Evolutionary conservation across 257 asterid genomes (phyloP).

Genomic region (Solanum piurae): DNA sequence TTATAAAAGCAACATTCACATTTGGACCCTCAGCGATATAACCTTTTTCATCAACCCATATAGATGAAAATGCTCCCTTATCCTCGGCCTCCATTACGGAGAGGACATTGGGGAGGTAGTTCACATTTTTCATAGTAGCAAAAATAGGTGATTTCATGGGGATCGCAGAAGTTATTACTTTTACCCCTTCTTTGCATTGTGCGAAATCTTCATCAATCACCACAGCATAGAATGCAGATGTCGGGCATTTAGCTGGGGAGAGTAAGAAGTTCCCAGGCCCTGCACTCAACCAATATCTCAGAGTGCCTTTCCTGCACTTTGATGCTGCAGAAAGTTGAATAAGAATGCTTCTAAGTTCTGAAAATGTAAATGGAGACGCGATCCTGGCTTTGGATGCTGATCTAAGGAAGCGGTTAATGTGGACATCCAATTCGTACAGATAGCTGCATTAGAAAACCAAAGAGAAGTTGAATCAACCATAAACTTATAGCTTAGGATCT

Average conservation of each 20-base stretch:
- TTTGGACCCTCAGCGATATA: slow-evolving; percentile 85
- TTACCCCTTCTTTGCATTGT: slow-evolving; percentile 69
- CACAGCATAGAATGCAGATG: slow-evolving; percentile 76
- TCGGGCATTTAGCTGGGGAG: slow-evolving; percentile 54
- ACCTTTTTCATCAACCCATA: slow-evolving; percentile 80
- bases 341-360: slow-evolving; percentile 60
- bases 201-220: slow-evolving; percentile 52
- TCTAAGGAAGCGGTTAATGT: slow-evolving; percentile 61
- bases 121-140: slow-evolving; percentile 77
- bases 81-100: slow-evolving; percentile 89
- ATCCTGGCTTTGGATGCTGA: slow-evolving; percentile 73
- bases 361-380: slow-evolving; percentile 36
- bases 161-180: slow-evolving; percentile 52
- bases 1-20: slow-evolving; percentile 75
- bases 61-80: slow-evolving; percentile 47
- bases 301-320: slow-evolving; percentile 53
- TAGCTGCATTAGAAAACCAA: slow-evolving; percentile 17
- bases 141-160: slow-evolving; percentile 80
- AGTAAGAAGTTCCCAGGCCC: slow-evolving; percentile 88
- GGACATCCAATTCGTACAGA: slow-evolving; percentile 72
- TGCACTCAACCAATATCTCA: slow-evolving; percentile 74
- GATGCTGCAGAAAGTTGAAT: slow-evolving; percentile 70
- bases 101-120: slow-evolving; percentile 86
- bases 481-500: not conserved
- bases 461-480: not conserved